Base-by-base conservation (phyloP, 768 basidiomycete species). In the Psilocybe sp. region DNA sequence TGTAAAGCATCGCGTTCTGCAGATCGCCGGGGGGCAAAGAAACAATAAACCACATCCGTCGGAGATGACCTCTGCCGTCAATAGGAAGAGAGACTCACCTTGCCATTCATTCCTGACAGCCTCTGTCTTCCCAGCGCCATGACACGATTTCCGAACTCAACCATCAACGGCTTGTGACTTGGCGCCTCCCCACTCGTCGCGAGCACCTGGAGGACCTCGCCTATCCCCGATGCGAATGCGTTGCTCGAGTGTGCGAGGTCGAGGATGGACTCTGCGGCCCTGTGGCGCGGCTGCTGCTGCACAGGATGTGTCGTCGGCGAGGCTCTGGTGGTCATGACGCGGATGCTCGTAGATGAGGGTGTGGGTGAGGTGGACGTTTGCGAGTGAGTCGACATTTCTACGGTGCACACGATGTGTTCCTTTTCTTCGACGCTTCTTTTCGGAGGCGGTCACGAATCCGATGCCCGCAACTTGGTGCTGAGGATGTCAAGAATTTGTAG, bases 111-210 rank as follows among this genome's bases (percentile, higher is more conserved):
- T 9, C 57, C 46, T 39, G 57, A 53, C 62, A 71, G 58, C 41
- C 64, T 52, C 47, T 56, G 60, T 49, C 70, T 59, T 35, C 70
- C 68, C 19, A 71, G 47, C n/a, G 67, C 69, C 64, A 71, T 70
- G 5, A 60, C 57, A 2, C 69, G 60, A 23, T 59, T 55, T 37
- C 59, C 62, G 46, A 60, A 67, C 39, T 67, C 64, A 7, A 71
- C 60, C 52, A 69, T 60, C n/a, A 71, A 66, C 7, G 68, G 69
- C 44, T 57, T 54, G 20, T 59, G 46, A 44, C 50, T 55, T 6
- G 62, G 58, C 15, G 49, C 47, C 37, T 58, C 49, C 32, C 54
- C 52, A 6, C 49, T 54, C 23, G 59, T 56, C 18, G 54, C 38
- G 18, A 67, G 50, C 15, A 65, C 66, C 45, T 69, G 63, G 45